Percentiles rank a stretch among this genome's conserved stretches.
phyloP scores from a whole-genome alignment of 1,139 yeast genomes.

The Protomyces lactucae-debilis region DNA sequence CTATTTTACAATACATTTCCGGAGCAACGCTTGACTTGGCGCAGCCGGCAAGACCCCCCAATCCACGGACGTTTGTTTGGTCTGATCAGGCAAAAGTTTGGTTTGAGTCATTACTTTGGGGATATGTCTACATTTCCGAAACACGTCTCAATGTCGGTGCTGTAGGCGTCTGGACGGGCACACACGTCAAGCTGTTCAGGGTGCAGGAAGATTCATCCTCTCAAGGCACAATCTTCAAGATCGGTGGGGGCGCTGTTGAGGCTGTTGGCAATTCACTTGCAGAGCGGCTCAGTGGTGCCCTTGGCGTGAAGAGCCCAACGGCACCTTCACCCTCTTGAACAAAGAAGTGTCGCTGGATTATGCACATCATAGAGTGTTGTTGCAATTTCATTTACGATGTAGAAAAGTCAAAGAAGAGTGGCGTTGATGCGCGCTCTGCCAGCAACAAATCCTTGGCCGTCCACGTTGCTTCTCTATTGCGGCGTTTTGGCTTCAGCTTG shows the following conservation, averaged over 20 bases:
- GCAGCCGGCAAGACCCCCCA: constrained; percentile 41
- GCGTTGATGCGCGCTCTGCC: background rate
- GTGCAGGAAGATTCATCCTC: constrained; percentile 11
- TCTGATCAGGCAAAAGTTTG: constrained; percentile 63
- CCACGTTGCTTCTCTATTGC: background rate
- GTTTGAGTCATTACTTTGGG: constrained; percentile 68
- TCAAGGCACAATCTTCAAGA: constrained; percentile 4
- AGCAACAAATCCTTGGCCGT: background rate
- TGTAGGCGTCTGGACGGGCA: constrained; percentile 27
- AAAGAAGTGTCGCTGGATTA: background rate
- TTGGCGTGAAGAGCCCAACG: background rate
- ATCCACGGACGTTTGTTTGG: constrained; percentile 56
- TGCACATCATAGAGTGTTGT: background rate
- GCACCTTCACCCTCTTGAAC: background rate
- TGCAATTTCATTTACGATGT: background rate
- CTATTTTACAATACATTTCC: constrained; percentile 12
- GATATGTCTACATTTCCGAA: constrained; percentile 52
- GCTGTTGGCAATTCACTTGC: constrained; percentile 15
- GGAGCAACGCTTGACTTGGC: constrained; percentile 18
- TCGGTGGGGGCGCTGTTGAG: constrained; percentile 16
- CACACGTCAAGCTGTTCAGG: constrained; percentile 19
- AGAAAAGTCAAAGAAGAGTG: background rate
- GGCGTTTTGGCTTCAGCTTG: background rate
- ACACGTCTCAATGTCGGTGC: constrained; percentile 20
- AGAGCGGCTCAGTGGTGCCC: background rate